Conservation (phyloP, 2,329 filamentous ascomycete species). For the Penicillium sp. region DNA sequence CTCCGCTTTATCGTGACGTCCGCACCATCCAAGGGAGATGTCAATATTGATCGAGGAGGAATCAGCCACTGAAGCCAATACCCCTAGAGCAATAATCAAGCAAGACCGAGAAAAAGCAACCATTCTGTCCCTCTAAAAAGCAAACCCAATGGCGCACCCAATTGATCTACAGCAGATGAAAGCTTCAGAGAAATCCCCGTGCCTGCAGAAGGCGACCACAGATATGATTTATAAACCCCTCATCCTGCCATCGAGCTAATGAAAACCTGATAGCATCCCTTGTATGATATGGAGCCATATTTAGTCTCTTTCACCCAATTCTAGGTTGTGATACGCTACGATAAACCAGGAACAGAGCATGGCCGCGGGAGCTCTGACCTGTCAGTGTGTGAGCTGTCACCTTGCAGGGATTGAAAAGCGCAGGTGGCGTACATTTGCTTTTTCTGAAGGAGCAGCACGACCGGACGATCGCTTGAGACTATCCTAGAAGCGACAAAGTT, state of each 20-base stretch:
- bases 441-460: background rate
- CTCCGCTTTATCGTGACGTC: background rate
- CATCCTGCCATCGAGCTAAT: background rate
- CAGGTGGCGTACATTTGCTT: background rate
- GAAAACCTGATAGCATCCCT: background rate
- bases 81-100: background rate
- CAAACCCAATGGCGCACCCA: background rate
- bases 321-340: background rate
- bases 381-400: slow-evolving; percentile 7
- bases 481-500: background rate
- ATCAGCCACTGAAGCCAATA: background rate
- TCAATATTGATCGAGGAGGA: background rate
- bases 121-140: background rate
- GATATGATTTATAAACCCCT: background rate
- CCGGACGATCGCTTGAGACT: background rate
- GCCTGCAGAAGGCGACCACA: background rate
- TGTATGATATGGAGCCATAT: slow-evolving; percentile 4
- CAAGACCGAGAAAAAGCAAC: slow-evolving; percentile 2
- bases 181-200: background rate
- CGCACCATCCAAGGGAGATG: background rate
- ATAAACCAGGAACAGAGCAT: background rate
- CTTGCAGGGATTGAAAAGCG: background rate
- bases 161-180: background rate
- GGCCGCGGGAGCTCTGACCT: background rate
- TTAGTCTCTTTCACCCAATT: background rate